Base-by-base conservation (phyloP, 257 asterid genomes). In the Schizonepeta tenuifolia region DNA sequence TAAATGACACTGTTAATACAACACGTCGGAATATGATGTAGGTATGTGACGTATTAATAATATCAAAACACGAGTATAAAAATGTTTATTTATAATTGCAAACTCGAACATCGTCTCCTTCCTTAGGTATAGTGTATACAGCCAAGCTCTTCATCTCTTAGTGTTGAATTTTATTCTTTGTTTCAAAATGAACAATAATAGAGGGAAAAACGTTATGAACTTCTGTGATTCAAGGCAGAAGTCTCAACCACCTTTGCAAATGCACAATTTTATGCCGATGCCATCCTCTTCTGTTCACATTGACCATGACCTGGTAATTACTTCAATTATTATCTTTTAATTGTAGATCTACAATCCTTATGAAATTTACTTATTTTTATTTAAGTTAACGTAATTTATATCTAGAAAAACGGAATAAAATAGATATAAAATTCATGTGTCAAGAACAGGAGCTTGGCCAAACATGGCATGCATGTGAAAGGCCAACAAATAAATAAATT, bases 251-350 rank as follows among this genome's bases (percentile, higher is more conserved):
- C 65, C 69, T 54, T 10, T 64, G 14, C 73, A 77, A 40, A 64
- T 56, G 62, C 77, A 67, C 62, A 56, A 69, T 13, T 76, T 76
- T 71, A 59, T 78, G 77, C 71, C 74, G 7, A 70, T 54, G 67
- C 40, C 72, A 24, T 20, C 69, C n/a, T 47, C 58, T 31, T 7
- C 36, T 3, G 13, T 41, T 2, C 31, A 12, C 38, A 40, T 11
- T 20, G 26, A 38, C 67, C 66, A 53, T 40, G 56, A 79, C 72
- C 76, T 65, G 84, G 86, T 82, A 71, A 62, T 55, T 49, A 36
- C 46, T 75, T 38, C 11, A 57, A 41, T 54, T 31, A 13, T 36
- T 14, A 6, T 65, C 21, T 15, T 0, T 26, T 4, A 28, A 31
- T 4, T 46, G 21, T 55, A 59, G 60, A 71, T 70, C 10, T 40